Percentiles rank a stretch among this genome's conserved stretches.
phyloP scores from a whole-genome alignment of 108 stramenopile species.

The Nitzschia sp. region DNA sequence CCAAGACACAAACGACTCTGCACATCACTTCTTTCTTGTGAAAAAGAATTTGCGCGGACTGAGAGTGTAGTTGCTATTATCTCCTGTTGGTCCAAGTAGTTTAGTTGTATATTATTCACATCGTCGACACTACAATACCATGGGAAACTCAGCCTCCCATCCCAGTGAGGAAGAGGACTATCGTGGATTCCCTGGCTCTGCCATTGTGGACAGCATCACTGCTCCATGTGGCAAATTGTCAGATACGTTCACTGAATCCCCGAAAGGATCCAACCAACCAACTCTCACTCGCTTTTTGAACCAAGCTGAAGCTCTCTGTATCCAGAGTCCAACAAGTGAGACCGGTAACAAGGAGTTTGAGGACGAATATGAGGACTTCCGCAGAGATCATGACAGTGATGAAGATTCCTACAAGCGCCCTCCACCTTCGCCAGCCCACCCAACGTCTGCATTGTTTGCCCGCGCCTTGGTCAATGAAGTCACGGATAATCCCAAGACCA shows the following conservation, averaged over 20 bases:
- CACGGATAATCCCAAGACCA: conserved; percentile 55
- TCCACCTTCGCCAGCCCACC: conserved; percentile 12
- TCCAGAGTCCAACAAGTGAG: conserved; percentile 27
- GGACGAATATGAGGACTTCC: conserved; percentile 34
- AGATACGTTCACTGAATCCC: conserved; percentile 13
- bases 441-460: conserved; percentile 51
- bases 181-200: conserved; percentile 34
- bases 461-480: conserved; percentile 61
- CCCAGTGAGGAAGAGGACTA: conserved; percentile 1
- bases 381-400: conserved; percentile 7
- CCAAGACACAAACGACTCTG: too few species aligned
- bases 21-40: too few species aligned
- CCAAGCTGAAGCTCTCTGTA: conserved; percentile 20
- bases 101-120: not conserved
- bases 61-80: not conserved
- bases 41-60: too few species aligned
- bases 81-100: not conserved
- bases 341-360: conserved; percentile 17
- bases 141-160: conserved; percentile 25
- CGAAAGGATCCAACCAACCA: not conserved
- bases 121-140: not conserved
- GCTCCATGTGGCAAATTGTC: conserved; percentile 23
- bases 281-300: conserved; percentile 3
- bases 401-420: conserved; percentile 5
- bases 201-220: conserved; percentile 29